Evolutionary conservation across 1,139 yeast species (phyloP), one percentile per base, ranked within the genome.

Genomic region (Candida anutae): DNA sequence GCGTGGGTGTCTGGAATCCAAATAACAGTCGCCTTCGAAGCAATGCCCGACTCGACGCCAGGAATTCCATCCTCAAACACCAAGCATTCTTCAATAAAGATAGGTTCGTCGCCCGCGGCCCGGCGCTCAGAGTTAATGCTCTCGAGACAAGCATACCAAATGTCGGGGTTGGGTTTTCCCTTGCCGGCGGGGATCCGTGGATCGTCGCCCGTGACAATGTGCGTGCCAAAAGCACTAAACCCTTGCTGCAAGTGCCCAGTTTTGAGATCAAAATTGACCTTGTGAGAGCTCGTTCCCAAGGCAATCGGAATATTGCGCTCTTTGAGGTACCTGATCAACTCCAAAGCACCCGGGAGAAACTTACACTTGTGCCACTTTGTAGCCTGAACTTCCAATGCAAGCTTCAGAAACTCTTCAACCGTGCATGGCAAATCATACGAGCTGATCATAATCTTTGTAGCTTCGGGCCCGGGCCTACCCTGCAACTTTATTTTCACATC

Each of bases 61-160:
- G 94, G 88, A 25, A 85, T 62, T 2, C 95, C 97, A 54, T 90
- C 98, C 56, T 90, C 98, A 52, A 90, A 90, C 2, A 90, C 81
- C 21, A 90, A 55, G 43, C 95, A 83, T 46, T 90, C 95, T 20
- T 74, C 75, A 2, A 88, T 80, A 31, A 50, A 47, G 37, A 87
- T 78, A 13, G 61, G 59, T 1, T 65, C 64, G 36, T 55, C 28
- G 22, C 66, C 48, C 35, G 48, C 24, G 35, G 43, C 35, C 11
- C 46, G 45, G 11, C 66, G 47, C 28, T 65, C 65, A 14, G 53
- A 48, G 48, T 90, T 90, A 34, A 90, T 43, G 20, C 79, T 69
- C 17, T 65, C 71, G 36, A 90, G 66, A 25, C 97, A 94, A 4
- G 77, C 69, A 39, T 71, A 71, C 94, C 95, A 90, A 39, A 90